Evolutionary conservation across 2,329 filamentous ascomycete species (phyloP).

Genomic region (Bipolaris gigantea): DNA sequence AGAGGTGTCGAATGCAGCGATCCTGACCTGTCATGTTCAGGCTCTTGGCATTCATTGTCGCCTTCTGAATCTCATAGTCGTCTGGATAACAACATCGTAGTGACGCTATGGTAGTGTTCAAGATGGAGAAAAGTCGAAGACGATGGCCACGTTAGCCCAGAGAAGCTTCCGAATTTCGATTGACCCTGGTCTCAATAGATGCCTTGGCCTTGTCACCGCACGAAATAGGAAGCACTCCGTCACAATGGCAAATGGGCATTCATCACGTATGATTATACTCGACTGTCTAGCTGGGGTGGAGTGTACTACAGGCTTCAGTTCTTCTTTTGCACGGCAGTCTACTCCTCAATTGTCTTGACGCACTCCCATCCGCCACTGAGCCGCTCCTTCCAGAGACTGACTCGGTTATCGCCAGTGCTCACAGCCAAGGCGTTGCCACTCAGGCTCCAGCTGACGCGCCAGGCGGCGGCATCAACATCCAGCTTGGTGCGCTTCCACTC

Average conservation of each 20-base stretch:
- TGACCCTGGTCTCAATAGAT: too few relatives aligned
- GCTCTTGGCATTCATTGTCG: background rate
- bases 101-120: too few relatives aligned
- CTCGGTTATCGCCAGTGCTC: slow-evolving; percentile 92
- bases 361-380: slow-evolving; percentile 95
- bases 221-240: background rate
- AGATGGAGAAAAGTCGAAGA: too few relatives aligned
- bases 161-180: too few relatives aligned
- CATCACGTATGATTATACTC: background rate
- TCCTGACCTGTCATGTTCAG: background rate
- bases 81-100: too few relatives aligned
- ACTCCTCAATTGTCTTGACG: slow-evolving; percentile 95
- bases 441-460: slow-evolving; percentile 97
- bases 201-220: too few relatives aligned
- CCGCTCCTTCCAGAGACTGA: slow-evolving; percentile 98
- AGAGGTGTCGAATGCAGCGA: slow-evolving; percentile 4
- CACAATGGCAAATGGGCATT: background rate
- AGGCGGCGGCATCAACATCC: slow-evolving; percentile 84
- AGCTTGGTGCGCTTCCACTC: slow-evolving; percentile 87
- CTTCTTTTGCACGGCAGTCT: slow-evolving; percentile 8
- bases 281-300: background rate
- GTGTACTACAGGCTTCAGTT: background rate
- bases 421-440: slow-evolving; percentile 96
- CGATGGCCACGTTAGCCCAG: too few relatives aligned
- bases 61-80: too few relatives aligned